Conservation (phyloP, 2,329 filamentous ascomycete species). For the Alternaria sp. region DNA sequence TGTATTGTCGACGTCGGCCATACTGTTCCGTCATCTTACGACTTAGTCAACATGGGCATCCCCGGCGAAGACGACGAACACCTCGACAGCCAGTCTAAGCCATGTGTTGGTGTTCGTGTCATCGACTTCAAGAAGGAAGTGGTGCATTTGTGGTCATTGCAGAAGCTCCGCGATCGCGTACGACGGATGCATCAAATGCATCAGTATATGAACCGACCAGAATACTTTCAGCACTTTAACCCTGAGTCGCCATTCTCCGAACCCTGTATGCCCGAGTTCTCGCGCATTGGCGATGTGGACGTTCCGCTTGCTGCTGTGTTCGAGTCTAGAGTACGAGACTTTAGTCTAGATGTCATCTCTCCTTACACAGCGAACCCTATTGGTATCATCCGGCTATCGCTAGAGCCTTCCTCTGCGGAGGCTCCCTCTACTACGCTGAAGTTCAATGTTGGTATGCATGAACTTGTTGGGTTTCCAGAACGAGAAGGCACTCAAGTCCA, state of each 20-base stretch:
- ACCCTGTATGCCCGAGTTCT: constrained; percentile 88
- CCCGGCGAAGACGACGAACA: constrained; percentile 84
- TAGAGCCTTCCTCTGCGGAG: constrained; percentile 92
- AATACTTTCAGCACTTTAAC: constrained; percentile 91
- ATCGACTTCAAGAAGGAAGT: constrained; percentile 88
- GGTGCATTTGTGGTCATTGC: constrained; percentile 91
- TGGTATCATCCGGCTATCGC: constrained; percentile 86
- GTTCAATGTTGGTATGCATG: constrained; percentile 98
- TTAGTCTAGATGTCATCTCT: constrained; percentile 86
- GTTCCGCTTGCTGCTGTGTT: constrained; percentile 93
- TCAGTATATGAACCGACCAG: constrained; percentile 93
- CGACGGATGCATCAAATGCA: constrained; percentile 95
- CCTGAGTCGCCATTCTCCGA: constrained; percentile 94
- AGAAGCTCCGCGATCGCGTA: constrained; percentile 88
- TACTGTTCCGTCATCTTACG: constrained; percentile 89
- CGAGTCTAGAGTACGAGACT: constrained; percentile 92
- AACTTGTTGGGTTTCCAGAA: constrained; percentile 92
- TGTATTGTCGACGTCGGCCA: constrained; percentile 89
- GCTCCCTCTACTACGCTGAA: constrained; percentile 92
- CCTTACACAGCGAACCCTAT: constrained; percentile 91
- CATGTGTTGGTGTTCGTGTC: constrained; percentile 88
- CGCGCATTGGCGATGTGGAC: constrained; percentile 89
- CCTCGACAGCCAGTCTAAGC: constrained; percentile 82
- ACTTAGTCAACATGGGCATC: constrained; percentile 92
- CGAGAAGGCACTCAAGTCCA: constrained; percentile 95